A percentile compares a stretch with the other conserved stretches of the same genome.
phyloP scores from a whole-genome alignment of 331 rosid species.

The Cucumis variabilis region DNA sequence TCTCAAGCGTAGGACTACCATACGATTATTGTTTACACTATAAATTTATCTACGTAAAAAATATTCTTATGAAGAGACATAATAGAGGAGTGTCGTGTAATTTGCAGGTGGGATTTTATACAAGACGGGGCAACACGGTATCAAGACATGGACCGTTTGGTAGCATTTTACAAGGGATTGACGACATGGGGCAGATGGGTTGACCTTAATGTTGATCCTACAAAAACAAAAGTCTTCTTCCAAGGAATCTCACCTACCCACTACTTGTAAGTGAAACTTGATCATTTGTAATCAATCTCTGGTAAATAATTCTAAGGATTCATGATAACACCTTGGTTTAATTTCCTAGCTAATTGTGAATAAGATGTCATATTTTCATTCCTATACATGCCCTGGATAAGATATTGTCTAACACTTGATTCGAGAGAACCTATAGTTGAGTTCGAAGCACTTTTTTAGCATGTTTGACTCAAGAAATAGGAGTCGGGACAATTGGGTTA shows the following conservation, averaged over 20 bases:
- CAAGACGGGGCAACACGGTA: constrained; percentile 64
- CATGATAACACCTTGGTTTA: background rate
- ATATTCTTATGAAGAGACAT: too few relatives aligned
- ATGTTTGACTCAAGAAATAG: too few relatives aligned
- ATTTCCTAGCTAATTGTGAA: background rate
- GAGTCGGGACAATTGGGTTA: background rate
- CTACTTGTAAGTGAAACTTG: constrained; percentile 56
- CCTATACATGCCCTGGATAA: background rate
- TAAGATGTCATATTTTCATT: too few relatives aligned
- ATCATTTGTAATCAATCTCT: background rate
- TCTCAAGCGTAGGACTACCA: constrained; percentile 67
- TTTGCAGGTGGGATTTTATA: constrained; percentile 81
- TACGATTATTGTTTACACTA: too few relatives aligned
- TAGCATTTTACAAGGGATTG: constrained; percentile 73
- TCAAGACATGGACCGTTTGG: constrained; percentile 81
- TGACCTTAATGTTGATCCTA: constrained; percentile 71
- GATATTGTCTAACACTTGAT: background rate
- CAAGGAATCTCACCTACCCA: constrained; percentile 99
- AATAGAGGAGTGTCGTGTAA: background rate
- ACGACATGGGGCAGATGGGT: constrained; percentile 95
- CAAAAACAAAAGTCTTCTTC: constrained; percentile 82
- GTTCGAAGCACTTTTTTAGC: background rate
- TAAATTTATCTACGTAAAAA: too few relatives aligned
- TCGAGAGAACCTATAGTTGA: background rate
- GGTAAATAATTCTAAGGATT: background rate